Evolutionary conservation across 2,329 filamentous ascomycete species (phyloP).

Genomic region (Ampelomyces quisqualis): DNA sequence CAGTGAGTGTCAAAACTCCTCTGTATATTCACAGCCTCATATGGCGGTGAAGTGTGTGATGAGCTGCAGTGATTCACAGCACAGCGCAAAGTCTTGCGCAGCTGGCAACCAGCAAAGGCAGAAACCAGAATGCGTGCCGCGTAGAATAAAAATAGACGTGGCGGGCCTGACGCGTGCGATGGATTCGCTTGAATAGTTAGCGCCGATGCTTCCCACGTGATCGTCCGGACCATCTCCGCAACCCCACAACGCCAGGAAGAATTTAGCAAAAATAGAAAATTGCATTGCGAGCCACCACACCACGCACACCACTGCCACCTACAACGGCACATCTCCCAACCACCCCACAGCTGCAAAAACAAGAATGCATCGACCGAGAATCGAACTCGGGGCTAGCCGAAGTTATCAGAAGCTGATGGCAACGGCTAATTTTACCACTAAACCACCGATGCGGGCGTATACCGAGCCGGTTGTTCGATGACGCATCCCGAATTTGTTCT

Average conservation of each 20-base stretch:
- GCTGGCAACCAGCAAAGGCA: no score
- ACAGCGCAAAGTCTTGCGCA: background rate
- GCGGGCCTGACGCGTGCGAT: slow-evolving; percentile 8
- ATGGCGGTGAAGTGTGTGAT: slow-evolving; percentile 3
- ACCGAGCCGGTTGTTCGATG: no score
- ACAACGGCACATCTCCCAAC: background rate
- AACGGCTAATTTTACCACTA: slow-evolving; percentile 34
- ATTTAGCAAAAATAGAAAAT: slow-evolving; percentile 12
- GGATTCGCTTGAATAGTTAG: no score
- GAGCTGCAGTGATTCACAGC: slow-evolving; percentile 1
- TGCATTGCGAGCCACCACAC: background rate
- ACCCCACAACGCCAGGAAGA: no score
- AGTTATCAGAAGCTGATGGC: slow-evolving; percentile 13
- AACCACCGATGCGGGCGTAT: slow-evolving; percentile 32
- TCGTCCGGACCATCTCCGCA: no score
- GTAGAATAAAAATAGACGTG: no score
- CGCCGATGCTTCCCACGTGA: no score
- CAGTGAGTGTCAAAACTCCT: background rate
- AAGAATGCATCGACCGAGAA: slow-evolving; percentile 25
- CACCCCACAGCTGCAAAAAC: no score
- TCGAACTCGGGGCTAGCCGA: slow-evolving; percentile 32
- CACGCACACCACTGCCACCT: background rate
- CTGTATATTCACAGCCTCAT: slow-evolving; percentile 6
- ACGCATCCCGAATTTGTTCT: no score
- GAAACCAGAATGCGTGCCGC: no score